These are phyloP conservation scores for Paracorniculantispora psalliotae DNA, from an alignment of 2,329 filamentous ascomycete species.

Conservation along the genomic window DNA sequence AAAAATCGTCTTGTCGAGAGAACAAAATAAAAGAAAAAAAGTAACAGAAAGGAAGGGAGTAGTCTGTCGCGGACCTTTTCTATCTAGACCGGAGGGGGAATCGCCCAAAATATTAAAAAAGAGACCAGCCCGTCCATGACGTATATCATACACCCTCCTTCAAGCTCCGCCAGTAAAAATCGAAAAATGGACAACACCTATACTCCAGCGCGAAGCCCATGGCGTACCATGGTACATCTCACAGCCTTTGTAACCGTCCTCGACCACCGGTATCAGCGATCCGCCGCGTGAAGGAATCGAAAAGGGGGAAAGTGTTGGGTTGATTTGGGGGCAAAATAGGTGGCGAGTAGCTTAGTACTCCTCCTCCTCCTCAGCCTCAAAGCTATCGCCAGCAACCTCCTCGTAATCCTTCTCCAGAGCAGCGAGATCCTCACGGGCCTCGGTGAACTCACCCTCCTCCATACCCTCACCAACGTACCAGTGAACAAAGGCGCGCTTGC, in stretches of 20 bases:
- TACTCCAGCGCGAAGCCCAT: neutral
- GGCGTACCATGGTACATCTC: neutral
- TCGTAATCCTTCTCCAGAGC: conserved; percentile 84
- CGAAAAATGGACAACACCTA: neutral
- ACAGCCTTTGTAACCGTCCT: neutral
- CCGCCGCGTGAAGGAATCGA: neutral
- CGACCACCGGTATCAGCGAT: neutral
- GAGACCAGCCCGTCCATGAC: conserved; percentile 8
- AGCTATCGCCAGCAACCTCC: conserved; percentile 73
- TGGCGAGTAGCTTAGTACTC: conserved; percentile 65
- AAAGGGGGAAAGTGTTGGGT: neutral
- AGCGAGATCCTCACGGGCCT: conserved; percentile 80
- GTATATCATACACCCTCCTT: neutral
- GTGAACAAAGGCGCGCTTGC: conserved; percentile 71
- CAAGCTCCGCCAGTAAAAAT: neutral
- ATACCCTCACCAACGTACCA: conserved; percentile 87
- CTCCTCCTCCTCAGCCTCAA: conserved; percentile 55
- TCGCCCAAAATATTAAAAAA: conserved; percentile 3
- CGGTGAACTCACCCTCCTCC: conserved; percentile 87
- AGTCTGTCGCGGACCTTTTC: conserved; percentile 13
- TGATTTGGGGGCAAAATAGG: conserved; percentile 1
- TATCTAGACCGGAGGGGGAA: neutral
- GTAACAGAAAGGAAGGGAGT: conserved; percentile 17
- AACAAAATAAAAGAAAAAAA: conserved; percentile 3
- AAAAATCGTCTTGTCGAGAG: neutral